Conservation (phyloP, 257 asterid species). For the Rhazya stricta region DNA sequence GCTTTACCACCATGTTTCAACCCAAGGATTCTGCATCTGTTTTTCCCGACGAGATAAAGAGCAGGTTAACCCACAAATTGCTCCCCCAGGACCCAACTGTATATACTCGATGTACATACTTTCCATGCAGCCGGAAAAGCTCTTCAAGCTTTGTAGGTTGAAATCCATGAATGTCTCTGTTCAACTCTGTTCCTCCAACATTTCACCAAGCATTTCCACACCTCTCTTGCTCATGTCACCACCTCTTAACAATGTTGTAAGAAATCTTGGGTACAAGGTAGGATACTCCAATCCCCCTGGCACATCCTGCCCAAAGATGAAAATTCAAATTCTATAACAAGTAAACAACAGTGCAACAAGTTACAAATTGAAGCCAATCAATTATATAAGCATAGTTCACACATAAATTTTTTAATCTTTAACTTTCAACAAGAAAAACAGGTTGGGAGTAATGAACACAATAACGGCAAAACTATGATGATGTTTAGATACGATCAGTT, state of each 20-base stretch:
- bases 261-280: constrained; percentile 65
- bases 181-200: constrained; percentile 86
- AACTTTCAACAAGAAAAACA: background rate
- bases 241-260: constrained; percentile 70
- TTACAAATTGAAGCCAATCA: background rate
- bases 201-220: constrained; percentile 82
- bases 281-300: constrained; percentile 52
- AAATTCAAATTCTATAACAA: constrained; percentile 8
- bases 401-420: background rate
- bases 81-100: background rate
- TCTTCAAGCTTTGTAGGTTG: background rate
- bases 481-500: background rate
- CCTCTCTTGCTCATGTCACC: constrained; percentile 78
- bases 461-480: background rate
- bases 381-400: background rate
- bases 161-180: constrained; percentile 21
- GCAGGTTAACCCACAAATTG: background rate
- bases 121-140: background rate
- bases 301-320: constrained; percentile 48
- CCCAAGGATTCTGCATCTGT: background rate
- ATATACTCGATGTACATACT: background rate
- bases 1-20: background rate
- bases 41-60: background rate
- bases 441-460: background rate
- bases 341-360: background rate